Evolutionary conservation across 2,329 filamentous ascomycete species (phyloP).

Genomic region (Periconia sp.): DNA sequence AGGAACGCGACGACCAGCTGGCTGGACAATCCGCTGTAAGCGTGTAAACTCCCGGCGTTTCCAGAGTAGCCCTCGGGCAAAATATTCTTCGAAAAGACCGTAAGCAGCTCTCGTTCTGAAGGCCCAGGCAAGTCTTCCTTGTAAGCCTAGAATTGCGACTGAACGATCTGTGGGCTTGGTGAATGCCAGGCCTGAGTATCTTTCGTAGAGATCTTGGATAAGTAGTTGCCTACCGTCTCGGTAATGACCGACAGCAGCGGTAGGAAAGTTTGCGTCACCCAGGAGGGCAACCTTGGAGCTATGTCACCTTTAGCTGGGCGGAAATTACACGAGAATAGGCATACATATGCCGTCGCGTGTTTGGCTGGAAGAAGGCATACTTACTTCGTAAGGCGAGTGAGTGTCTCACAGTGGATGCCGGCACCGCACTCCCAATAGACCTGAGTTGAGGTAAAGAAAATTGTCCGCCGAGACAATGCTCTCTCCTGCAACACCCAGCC

Average conservation of each 20-base stretch:
- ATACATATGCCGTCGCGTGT: background rate
- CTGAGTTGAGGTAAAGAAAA: conserved; percentile 21
- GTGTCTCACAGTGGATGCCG: conserved; percentile 18
- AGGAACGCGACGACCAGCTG: conserved; percentile 6
- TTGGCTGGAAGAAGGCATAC: background rate
- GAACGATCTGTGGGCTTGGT: conserved; percentile 13
- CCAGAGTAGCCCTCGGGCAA: conserved; percentile 21
- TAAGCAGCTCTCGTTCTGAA: conserved; percentile 11
- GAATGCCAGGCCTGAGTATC: conserved; percentile 14
- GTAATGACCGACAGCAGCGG: conserved; percentile 8
- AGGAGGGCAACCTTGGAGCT: conserved; percentile 13
- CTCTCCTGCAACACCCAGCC: conserved; percentile 24
- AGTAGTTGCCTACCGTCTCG: conserved; percentile 8
- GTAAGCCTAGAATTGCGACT: conserved; percentile 17
- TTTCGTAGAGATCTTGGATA: conserved; percentile 12
- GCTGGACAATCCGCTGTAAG: conserved; percentile 9
- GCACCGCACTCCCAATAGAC: conserved; percentile 20
- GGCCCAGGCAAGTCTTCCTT: conserved; percentile 11
- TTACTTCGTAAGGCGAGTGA: conserved; percentile 17
- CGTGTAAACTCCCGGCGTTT: conserved; percentile 3
- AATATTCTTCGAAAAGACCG: conserved; percentile 14
- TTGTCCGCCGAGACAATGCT: conserved; percentile 17
- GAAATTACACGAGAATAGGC: background rate
- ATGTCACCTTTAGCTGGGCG: background rate
- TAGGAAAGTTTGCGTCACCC: conserved; percentile 17